Evolutionary conservation across 2,329 filamentous ascomycete genomes (phyloP), one percentile per base, ranked within the genome.

Genomic region (Aspergillus sp.): DNA sequence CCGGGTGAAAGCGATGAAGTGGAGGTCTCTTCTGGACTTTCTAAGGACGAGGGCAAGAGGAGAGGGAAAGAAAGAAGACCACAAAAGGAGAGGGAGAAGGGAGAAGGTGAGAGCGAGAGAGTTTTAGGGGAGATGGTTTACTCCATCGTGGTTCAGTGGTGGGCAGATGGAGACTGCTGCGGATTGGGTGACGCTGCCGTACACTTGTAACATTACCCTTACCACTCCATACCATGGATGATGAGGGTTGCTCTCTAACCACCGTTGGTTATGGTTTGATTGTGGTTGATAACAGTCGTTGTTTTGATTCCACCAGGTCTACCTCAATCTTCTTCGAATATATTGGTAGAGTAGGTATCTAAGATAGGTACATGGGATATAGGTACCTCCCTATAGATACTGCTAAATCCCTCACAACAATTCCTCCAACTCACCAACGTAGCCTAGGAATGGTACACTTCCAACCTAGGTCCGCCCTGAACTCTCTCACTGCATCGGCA

Each of bases 31-130:
- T 13, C 8, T n/a, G 35, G 11, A 11, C 35, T 13, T 30, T 30
- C 26, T 4, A 13, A 38, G 11, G 40, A 22, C 14, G 13, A 14
- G 17, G 6, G 13, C 6, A 42, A 42, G 2, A 42, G 19, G 17
- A 42, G 40, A 42, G 19, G 40, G 17, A 42, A 17, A 24, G 19
- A 22, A 22, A 42, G 13, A 20, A 42, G 16, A 22, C 10, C 40
- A 22, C 14, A 17, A 42, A 5, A 42, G 16, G 11, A 42, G 14
- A 17, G 17, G 22, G 16, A 26, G 8, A n/a, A 22, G 30, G 16
- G 40, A 46, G 46, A 41, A 40, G 42, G 45, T 47, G 47, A 42
- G 17, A 42, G 16, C 11, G 17, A 42, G 40, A 42, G 40, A 42
- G 40, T 22, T 42, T 19, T 20, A 42, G 40, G 40, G 16, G 40